Evolutionary conservation across 768 basidiomycete genomes (phyloP), one percentile per base, ranked within the genome.

Genomic region (Lactarius trivialis): DNA sequence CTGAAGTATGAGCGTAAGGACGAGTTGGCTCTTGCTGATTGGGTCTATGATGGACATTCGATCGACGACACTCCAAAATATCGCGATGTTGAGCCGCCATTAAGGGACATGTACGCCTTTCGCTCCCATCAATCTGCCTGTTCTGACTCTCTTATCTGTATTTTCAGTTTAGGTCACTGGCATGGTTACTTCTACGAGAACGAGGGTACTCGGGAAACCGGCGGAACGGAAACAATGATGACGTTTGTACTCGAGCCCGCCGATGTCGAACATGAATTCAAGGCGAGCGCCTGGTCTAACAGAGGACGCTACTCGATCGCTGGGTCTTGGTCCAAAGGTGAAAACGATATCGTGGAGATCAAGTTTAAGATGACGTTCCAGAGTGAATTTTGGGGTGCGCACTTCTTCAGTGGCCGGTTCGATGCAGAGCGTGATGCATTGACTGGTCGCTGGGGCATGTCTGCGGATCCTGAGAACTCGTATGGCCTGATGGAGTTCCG

Each of bases 401-500:
- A 41, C 17, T 58, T 32, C 37, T 65, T 65, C 28, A 33, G 21
- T 17, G 61, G 64, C 3, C 28, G 11, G 32, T 49, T 63, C 28
- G 61, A 63, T 24, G 21, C 51, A 1, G 51, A 65, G 15, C 60
- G 45, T 14, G 55, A 54, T 36, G 45, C 56, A 12, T 48, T 65
- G 45, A 63, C 45, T 6, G 64, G 64, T 3, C 15, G 41, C 14
- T 65, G 56, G 50, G 56, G 45, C 45, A 2, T 5, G 1, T 55
- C 36, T 3, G 32, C 56, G 7, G 56, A 49, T 6, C 17, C 7
- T 14, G 55, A 56, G 12, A 33, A 3, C 28, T 34, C 58, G 30
- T 15, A 1, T 12, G 43, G 36, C 8, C 64, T 52, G 19, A 58
- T 73, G 56, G 57, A 72, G 48, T 69, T 73, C 60, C 71, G 69